Percentiles rank a stretch among this genome's conserved stretches.
Evolutionary conservation across 2,329 filamentous ascomycete genomes (phyloP).

Genomic region (Hypomyces rosellus): DNA sequence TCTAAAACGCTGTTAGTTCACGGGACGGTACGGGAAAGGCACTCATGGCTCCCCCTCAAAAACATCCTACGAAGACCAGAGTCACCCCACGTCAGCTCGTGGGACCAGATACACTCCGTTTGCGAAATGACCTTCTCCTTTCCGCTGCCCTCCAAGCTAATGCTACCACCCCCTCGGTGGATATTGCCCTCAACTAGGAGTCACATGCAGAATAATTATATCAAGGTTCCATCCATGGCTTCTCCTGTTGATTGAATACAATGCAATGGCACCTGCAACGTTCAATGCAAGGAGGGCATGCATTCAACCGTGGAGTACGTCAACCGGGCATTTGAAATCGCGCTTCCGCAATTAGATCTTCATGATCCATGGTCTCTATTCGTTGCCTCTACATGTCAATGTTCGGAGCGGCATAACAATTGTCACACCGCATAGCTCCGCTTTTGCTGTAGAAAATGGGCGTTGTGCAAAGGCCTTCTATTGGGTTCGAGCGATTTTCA

Average conservation of each 20-base stretch:
- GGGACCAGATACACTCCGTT: too few relatives aligned
- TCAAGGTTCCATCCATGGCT: not conserved
- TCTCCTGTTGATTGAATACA: not conserved
- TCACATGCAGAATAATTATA: too few relatives aligned
- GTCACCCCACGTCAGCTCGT: too few relatives aligned
- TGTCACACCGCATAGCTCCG: not conserved
- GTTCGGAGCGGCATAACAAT: not conserved
- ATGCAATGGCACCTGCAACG: not conserved
- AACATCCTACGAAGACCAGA: too few relatives aligned
- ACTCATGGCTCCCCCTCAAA: not conserved
- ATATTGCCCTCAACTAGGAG: too few relatives aligned
- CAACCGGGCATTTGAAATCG: not conserved
- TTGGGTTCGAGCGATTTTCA: too few relatives aligned
- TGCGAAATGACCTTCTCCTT: too few relatives aligned
- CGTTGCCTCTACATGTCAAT: not conserved
- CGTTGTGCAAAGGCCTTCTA: too few relatives aligned
- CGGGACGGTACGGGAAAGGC: not conserved
- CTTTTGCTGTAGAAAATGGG: too few relatives aligned
- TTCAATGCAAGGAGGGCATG: not conserved
- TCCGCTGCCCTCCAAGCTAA: too few relatives aligned
- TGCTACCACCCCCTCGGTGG: too few relatives aligned
- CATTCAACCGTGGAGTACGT: not conserved
- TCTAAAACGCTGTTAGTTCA: not conserved
- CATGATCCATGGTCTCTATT: not conserved
- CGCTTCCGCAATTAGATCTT: not conserved